Percentiles rank a stretch among this genome's conserved stretches.
Evolutionary conservation across 768 basidiomycete genomes (phyloP).

Genomic region (Hygrocybe punicea): DNA sequence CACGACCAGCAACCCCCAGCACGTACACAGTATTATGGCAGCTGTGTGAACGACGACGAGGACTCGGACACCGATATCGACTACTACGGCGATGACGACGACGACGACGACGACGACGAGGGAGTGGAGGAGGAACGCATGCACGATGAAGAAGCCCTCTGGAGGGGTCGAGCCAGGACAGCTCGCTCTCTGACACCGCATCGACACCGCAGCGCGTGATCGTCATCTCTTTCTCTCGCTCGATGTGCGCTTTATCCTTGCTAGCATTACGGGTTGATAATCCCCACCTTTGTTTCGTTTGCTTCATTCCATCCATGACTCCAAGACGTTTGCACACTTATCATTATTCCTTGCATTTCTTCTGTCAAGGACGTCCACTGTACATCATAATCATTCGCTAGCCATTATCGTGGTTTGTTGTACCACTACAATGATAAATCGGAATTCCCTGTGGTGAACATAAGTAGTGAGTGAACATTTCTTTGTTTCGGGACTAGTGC

Average conservation of each 20-base stretch:
- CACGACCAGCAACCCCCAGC: conserved; percentile 53
- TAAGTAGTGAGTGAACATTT: too few species aligned
- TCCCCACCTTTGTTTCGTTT: conserved; percentile 6
- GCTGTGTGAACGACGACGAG: conserved; percentile 16
- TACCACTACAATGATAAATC: too few species aligned
- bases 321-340: too few species aligned
- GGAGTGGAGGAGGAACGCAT: conserved; percentile 29
- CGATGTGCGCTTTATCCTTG: conserved; percentile 1
- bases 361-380: too few species aligned
- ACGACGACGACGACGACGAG: conserved; percentile 32
- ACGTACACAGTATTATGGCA: conserved; percentile 24
- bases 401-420: too few species aligned
- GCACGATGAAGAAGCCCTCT: conserved; percentile 27
- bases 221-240: conserved; percentile 15
- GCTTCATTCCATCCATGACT: too few species aligned
- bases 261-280: neutral
- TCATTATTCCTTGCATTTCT: too few species aligned
- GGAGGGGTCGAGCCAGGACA: conserved; percentile 41
- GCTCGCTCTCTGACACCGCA: conserved; percentile 41
- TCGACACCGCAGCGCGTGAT: conserved; percentile 20
- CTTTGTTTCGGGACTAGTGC: too few species aligned
- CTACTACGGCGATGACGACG: conserved; percentile 30
- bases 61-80: conserved; percentile 35
- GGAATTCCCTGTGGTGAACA: too few species aligned
- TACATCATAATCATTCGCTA: too few species aligned